Base-by-base conservation (phyloP, 495 filamentous ascomycete species). In the Hypomontagnella submonticulosa region DNA sequence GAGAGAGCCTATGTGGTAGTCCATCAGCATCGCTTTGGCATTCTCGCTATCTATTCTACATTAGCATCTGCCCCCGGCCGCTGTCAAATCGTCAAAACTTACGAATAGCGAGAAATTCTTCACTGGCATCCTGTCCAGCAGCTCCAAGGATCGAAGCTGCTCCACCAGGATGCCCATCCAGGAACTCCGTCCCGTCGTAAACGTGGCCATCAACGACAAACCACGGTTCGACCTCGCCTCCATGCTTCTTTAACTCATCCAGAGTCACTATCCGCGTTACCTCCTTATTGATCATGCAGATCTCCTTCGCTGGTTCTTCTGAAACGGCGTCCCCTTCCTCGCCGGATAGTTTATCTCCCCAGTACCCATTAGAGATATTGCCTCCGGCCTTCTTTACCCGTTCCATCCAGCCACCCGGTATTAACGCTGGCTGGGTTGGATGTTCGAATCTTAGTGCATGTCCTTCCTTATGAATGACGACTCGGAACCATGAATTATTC, bases 101-200 rank as follows among this genome's bases (percentile, higher is more conserved):
- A 92, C 92, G 94, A 63, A 98, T 98, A 18, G 90, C 92, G 76
- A 97, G 85, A 72, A 98, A 98, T 67, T 98, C 94, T 66, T 97
- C 94, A 0, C 90, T 91, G n/a, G 83, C 87, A 79, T 98, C 93
- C 59, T 91, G 80, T 2, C 90, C 93, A 15, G 93, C 94, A 1
- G 89, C 92, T 42, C 89, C 88, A 56, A 88, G 85, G 72, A 98
- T 97, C 73, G 92, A 96, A 57, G 90, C 86, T 4, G 91, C 92
- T 52, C 94, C 94, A 43, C 94, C 94, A 1, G 94, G 94, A 77
- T 98, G 94, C 8, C 84, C 91, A 64, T 92, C 84, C 6, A 98
- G 78, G 74, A 96, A 98, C 7, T 72, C 75, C 3, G 91, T 93
- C 4, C 93, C 94, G 74, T 97, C 89, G 71, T 97, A 98, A 12